Base-by-base conservation (phyloP, 2,329 filamentous ascomycete genomes). In the Septoria petroselini region DNA sequence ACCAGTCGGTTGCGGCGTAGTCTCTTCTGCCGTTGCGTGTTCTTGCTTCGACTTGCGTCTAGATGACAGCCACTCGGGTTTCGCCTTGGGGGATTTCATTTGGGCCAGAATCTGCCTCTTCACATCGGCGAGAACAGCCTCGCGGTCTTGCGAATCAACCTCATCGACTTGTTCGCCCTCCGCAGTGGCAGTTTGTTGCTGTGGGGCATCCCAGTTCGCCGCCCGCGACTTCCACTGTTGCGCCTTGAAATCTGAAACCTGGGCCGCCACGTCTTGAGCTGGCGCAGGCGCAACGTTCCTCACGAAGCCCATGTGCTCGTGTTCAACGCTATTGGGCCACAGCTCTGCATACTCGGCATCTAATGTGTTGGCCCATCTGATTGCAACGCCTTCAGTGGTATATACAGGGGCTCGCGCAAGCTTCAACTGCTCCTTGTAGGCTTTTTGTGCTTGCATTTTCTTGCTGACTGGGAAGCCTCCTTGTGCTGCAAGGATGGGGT, bases 351-450 rank as follows among this genome's bases (percentile, higher is more conserved):
- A 69, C 39, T 70, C 66, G n/a, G 65, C 62, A 52, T 71, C 68
- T n/a, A 68, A 52, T 1, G 62, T 48, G 54, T 70, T 64, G n/a
- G 60, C 55, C 68, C 68, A 71, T 41, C 63, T 54, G 40, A 71
- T 57, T 6, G 43, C 60, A 7, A 68, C 57, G 39, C 64, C 65
- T 33, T 65, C 52, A 19, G 53, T 51, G 21, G 52, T 56, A 52
- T 61, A 65, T 17, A 58, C 41, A 7, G 60, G 55, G 14, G 44
- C 31, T 21, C 53, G 42, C 27, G 48, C 40, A 23, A 58, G 35
- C 4, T 47, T 53, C 14, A 40, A 19, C 8, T 45, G 37, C 12
- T n/a, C 11, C 27, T 40, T 38, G 3, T 31, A 25, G 27, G 27
- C 33, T 38, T 9, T 29, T 17, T 31, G 18, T 11, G 33, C 14